Conservation (phyloP, 2,329 filamentous ascomycete species). For the Beauveria asiatica region DNA sequence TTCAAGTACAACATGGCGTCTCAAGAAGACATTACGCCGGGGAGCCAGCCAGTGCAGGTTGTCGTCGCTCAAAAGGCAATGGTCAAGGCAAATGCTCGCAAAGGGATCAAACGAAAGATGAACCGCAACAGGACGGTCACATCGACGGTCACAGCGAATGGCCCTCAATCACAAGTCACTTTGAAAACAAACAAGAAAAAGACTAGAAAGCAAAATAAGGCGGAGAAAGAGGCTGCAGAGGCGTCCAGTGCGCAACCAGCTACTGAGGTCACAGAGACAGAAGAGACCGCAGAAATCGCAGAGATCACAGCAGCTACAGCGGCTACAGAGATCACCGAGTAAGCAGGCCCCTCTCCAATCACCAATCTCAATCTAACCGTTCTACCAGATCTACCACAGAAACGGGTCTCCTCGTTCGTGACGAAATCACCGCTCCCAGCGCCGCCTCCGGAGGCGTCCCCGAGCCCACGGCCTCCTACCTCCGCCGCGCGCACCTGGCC, state of each 20-base stretch:
- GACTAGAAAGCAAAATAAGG: background rate
- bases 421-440: constrained; percentile 18
- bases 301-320: background rate
- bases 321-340: no score
- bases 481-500: constrained; percentile 40
- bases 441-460: constrained; percentile 50
- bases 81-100: background rate
- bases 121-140: background rate
- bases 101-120: background rate
- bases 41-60: background rate
- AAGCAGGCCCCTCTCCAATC: no score
- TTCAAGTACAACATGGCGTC: background rate
- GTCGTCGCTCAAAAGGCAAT: background rate
- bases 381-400: no score
- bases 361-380: background rate
- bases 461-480: constrained; percentile 50
- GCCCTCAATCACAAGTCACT: background rate
- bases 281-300: background rate
- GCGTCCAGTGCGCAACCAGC: background rate
- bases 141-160: background rate
- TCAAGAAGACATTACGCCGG: background rate
- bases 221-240: background rate
- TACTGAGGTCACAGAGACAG: background rate
- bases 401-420: background rate
- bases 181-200: background rate